phyloP scores from a whole-genome alignment of 2,329 filamentous ascomycete genomes.

The Akanthomyces lecanii region DNA sequence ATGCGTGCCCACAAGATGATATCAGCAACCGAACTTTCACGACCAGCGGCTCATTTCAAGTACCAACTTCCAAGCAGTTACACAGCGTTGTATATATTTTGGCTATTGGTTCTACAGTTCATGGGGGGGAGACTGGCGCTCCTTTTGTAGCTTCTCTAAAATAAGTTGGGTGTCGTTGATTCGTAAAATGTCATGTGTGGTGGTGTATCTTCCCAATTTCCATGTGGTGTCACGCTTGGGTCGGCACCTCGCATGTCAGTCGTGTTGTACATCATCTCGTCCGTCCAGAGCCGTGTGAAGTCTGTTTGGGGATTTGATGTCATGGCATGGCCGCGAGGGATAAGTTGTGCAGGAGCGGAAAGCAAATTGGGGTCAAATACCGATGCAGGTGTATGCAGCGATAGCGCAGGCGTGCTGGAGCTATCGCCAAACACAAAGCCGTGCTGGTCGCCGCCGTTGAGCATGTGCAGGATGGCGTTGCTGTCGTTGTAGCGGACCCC shows the following conservation, averaged over 20 bases:
- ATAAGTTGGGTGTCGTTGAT: not conserved
- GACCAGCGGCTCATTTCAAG: not conserved
- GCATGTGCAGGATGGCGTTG: not conserved
- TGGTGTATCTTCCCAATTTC: not conserved
- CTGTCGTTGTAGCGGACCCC: not conserved
- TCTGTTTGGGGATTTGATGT: not conserved
- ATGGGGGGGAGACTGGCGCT: not conserved
- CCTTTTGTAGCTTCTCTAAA: not conserved
- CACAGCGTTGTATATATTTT: not conserved
- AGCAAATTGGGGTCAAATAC: not conserved
- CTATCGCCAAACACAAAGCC: not conserved
- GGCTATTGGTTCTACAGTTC: not conserved
- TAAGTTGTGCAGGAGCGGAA: not conserved
- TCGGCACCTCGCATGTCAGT: not conserved
- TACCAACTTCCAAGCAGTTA: not conserved
- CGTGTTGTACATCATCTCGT: constrained; percentile 10
- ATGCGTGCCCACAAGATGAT: not conserved
- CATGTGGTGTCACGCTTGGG: not conserved
- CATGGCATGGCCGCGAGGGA: not conserved
- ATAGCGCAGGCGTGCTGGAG: not conserved
- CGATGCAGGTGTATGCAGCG: not conserved
- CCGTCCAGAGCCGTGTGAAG: not conserved
- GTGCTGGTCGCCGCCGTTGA: not conserved
- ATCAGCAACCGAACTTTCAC: not conserved
- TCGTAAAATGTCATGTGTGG: not conserved